These are phyloP conservation scores for Candida insectalens DNA, from an alignment of 805 yeast genomes.

Conservation along the genomic window DNA sequence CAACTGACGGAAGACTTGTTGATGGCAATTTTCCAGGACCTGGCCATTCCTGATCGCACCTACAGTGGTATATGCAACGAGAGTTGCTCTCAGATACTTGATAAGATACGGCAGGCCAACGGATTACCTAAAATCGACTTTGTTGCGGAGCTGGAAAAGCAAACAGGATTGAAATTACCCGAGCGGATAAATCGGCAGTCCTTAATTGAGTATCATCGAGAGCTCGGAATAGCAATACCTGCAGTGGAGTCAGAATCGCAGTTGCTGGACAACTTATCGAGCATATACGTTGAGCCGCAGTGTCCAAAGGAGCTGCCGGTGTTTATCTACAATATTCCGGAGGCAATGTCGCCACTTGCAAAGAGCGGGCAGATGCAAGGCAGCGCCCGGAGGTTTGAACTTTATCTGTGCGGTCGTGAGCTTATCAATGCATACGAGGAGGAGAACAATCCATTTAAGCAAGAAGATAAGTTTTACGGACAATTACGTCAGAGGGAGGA, in stretches of 20 bases:
- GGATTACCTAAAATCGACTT: constrained; percentile 48
- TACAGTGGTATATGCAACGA: constrained; percentile 12
- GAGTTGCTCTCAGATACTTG: constrained; percentile 12
- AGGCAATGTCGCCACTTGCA: constrained; percentile 78
- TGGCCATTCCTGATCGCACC: constrained; percentile 14
- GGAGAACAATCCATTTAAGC: constrained; percentile 79
- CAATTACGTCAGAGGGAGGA: constrained; percentile 44
- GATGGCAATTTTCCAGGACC: constrained; percentile 24
- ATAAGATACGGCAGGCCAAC: constrained; percentile 8
- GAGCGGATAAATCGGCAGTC: constrained; percentile 27
- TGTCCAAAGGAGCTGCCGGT: constrained; percentile 48
- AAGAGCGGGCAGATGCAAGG: constrained; percentile 43
- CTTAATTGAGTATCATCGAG: constrained; percentile 30
- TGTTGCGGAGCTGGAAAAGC: constrained; percentile 47
- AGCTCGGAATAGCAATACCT: constrained; percentile 28
- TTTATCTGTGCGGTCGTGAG: constrained; percentile 73
- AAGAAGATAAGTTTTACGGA: constrained; percentile 46
- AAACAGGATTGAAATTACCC: constrained; percentile 44
- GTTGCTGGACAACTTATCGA: constrained; percentile 55
- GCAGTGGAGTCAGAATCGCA: constrained; percentile 40
- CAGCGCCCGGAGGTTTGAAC: constrained; percentile 78
- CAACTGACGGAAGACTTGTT: constrained; percentile 51
- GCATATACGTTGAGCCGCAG: constrained; percentile 53
- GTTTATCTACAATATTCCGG: constrained; percentile 75
- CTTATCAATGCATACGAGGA: constrained; percentile 93